phyloP scores from a whole-genome alignment of 129 eudicot genomes.

The Centella asiatica region DNA sequence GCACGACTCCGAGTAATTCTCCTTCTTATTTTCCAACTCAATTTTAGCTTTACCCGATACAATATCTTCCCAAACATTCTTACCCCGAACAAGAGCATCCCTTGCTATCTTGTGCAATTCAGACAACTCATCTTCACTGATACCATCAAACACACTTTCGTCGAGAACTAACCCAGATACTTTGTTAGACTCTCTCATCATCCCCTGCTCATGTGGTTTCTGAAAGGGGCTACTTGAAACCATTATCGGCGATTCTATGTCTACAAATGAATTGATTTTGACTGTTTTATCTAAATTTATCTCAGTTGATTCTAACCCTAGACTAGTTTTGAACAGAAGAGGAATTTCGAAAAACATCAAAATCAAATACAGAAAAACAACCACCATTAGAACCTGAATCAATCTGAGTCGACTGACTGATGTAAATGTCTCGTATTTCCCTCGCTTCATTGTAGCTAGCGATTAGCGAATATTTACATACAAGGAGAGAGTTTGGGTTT shows the following conservation, averaged over 20 bases:
- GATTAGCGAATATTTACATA: too few relatives aligned
- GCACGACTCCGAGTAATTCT: slow-evolving; percentile 21
- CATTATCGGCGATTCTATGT: too few relatives aligned
- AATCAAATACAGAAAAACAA: slow-evolving; percentile 33
- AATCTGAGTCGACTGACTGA: slow-evolving; percentile 42
- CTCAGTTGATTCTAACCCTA: slow-evolving; percentile 10
- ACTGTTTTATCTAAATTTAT: not conserved
- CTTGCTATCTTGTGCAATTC: slow-evolving; percentile 29
- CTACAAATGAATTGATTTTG: slow-evolving; percentile 10
- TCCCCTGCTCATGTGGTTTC: not conserved
- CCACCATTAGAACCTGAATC: slow-evolving; percentile 35
- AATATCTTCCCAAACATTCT: slow-evolving; percentile 26
- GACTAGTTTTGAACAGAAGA: not conserved
- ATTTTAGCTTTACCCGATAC: slow-evolving; percentile 17
- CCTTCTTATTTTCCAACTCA: slow-evolving; percentile 10
- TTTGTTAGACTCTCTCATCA: slow-evolving; percentile 19
- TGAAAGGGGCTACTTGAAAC: not conserved
- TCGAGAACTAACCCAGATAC: slow-evolving; percentile 38
- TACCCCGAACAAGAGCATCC: slow-evolving; percentile 38
- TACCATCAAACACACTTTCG: slow-evolving; percentile 22
- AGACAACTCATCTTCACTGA: slow-evolving; percentile 26
- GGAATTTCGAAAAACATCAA: slow-evolving; percentile 35
- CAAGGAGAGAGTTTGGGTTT: too few relatives aligned
- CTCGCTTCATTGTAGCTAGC: slow-evolving; percentile 26
- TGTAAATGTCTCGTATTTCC: slow-evolving; percentile 20